A percentile compares a stretch with the other conserved stretches of the same genome.
Evolutionary conservation across 2,329 filamentous ascomycete genomes (phyloP).

Genomic region (Claviceps arundinis): DNA sequence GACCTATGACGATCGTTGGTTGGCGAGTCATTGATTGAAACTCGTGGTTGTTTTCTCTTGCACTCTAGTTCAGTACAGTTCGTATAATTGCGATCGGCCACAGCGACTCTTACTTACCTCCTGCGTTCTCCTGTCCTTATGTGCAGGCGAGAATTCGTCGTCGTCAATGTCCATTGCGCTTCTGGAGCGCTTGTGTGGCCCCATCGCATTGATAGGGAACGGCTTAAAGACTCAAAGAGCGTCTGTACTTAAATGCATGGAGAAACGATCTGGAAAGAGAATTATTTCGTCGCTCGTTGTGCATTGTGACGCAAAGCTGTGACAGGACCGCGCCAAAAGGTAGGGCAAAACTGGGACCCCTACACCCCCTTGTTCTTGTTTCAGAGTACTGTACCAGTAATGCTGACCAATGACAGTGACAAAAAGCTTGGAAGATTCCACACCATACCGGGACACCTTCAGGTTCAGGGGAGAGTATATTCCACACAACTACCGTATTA

Average conservation of each 20-base stretch:
- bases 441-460: no score
- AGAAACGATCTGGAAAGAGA: no score
- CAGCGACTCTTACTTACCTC: neutral
- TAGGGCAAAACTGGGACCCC: no score
- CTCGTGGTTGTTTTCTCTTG: conserved; percentile 13
- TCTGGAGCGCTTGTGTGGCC: conserved; percentile 29
- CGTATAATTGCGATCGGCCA: neutral
- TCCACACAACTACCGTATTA: no score
- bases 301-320: no score
- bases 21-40: conserved; percentile 1
- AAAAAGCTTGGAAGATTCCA: no score
- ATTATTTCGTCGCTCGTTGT: no score
- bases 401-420: no score
- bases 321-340: no score
- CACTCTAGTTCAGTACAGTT: neutral
- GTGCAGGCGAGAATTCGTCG: neutral
- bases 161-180: conserved; percentile 10
- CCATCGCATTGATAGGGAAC: conserved; percentile 11
- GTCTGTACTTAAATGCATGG: neutral
- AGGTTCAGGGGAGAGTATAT: no score
- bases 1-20: neutral
- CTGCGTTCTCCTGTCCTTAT: neutral
- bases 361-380: no score
- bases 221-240: neutral
- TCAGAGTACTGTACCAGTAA: no score